Base-by-base conservation (phyloP, 2,329 filamentous ascomycete genomes). In the Calonectria hawksworthii region DNA sequence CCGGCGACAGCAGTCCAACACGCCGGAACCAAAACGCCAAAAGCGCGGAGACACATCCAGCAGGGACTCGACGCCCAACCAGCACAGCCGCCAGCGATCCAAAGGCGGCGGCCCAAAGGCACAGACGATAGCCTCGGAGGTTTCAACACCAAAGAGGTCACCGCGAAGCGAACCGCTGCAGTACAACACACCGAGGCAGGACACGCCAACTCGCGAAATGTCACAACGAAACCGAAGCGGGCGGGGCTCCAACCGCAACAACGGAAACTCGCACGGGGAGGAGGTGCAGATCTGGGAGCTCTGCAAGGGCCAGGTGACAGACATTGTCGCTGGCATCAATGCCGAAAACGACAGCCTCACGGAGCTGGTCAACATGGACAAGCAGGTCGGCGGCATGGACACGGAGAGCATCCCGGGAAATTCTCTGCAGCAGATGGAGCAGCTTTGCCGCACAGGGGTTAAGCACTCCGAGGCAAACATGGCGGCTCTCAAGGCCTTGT, bases 201-300 rank as follows among this genome's bases (percentile, higher is more conserved):
- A 79, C 71, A 77, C 73, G 38, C 74, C 76, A 36, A 77, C 70
- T 44, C 74, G 76, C 79, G 76, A 78, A 69, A 88, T 87, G 86
- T 87, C 86, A 54, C 86, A 87, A 79, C 83, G 86, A 74, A 87
- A 86, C 74, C 85, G 87, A 70, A 87, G 86, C 78, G 86, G 85
- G 67, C 86, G 86, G 75, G 86, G 86, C 50, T 86, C 85, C 51
- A 86, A 86, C 80, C 85, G 86, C 52, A 88, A 86, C 81, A 87
- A 86, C 63, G 85, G 86, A 32, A 84, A 85, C 74, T 78, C 83
- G 10, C 85, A 86, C 38, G 87, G 87, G 34, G 87, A 88, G 75
- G 87, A 88, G 77, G 85, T 83, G 11, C 83, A 86, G 61, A 84
- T 88, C 8, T 88, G 87, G 87, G 86, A 87, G 41, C 77, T 80